Percentiles rank a stretch among this genome's conserved stretches.
These are phyloP conservation scores for Juglanconis oblonga DNA, from an alignment of 2,329 filamentous ascomycete genomes.

Conservation along the genomic window DNA sequence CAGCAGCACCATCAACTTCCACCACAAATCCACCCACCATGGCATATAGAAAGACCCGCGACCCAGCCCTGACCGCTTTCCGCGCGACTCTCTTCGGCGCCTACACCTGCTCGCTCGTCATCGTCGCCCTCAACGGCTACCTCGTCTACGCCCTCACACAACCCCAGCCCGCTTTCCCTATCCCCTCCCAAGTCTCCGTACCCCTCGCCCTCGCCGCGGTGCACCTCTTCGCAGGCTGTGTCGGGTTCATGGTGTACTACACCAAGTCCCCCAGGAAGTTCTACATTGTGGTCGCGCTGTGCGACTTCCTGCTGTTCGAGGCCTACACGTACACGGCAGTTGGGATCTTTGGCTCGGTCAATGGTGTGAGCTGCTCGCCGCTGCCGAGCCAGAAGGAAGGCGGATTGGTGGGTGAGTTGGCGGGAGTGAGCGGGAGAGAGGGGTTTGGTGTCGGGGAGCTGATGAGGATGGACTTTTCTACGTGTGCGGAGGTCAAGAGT, in stretches of 20 bases:
- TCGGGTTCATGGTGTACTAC: not conserved
- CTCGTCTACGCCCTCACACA: not conserved
- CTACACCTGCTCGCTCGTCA: not conserved
- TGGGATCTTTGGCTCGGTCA: not conserved
- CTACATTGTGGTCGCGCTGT: not conserved
- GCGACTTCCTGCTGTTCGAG: not conserved
- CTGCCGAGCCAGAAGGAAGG: not conserved
- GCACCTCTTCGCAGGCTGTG: not conserved
- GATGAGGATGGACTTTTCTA: not conserved
- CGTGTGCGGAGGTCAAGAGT: not conserved
- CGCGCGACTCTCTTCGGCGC: not conserved
- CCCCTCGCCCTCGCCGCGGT: not conserved
- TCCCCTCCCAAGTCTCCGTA: not conserved
- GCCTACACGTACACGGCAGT: not conserved
- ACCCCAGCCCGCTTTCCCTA: not conserved
- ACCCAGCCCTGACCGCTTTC: not conserved
- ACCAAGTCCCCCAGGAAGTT: not conserved
- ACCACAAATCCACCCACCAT: not conserved
- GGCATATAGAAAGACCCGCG: not conserved
- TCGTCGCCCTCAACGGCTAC: not conserved
- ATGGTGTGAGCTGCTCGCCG: not conserved
- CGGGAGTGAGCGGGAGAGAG: not conserved
- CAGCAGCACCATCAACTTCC: not conserved
- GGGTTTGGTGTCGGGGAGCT: not conserved
- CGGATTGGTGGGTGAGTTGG: not conserved